Evolutionary conservation across 2,329 filamentous ascomycete species (phyloP).

Genomic region (Drechslerella dactyloides): DNA sequence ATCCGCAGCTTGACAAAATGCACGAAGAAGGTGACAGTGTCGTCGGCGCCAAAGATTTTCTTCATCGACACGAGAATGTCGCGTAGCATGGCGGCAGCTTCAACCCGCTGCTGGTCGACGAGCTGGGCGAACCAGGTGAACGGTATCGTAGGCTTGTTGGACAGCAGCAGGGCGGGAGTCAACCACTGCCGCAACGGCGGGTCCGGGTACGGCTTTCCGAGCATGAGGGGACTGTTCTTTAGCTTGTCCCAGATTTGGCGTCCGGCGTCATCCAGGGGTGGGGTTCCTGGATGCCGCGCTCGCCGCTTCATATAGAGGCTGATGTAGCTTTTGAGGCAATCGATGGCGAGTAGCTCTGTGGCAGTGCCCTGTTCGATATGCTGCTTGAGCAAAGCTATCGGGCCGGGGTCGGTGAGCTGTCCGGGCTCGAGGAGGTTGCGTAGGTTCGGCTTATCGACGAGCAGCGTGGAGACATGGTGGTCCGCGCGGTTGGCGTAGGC

Average conservation of each 20-base stretch:
- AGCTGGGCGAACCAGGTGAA: constrained; percentile 15
- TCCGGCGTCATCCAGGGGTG: neutral
- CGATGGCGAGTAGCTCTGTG: neutral
- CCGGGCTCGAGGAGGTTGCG: constrained; percentile 11
- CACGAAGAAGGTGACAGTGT: constrained; percentile 19
- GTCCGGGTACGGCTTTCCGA: neutral
- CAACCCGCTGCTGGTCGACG: neutral
- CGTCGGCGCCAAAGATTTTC: constrained; percentile 5
- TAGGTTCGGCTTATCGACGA: constrained; percentile 15
- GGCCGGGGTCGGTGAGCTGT: constrained; percentile 6
- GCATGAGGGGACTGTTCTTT: neutral
- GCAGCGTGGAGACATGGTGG: constrained; percentile 24
- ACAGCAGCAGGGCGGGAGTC: constrained; percentile 26
- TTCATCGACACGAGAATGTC: constrained; percentile 12
- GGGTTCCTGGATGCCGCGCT: too few species aligned
- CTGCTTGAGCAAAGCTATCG: constrained; percentile 1
- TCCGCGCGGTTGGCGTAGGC: constrained; percentile 31
- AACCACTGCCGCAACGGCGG: constrained; percentile 16
- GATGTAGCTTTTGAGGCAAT: constrained; percentile 7
- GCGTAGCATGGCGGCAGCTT: neutral
- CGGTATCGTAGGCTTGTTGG: constrained; percentile 10
- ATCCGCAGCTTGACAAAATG: constrained; percentile 15
- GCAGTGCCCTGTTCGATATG: constrained; percentile 7
- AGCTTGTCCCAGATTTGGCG: constrained; percentile 8
- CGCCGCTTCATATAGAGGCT: neutral